Evolutionary conservation across 257 asterid species (phyloP), one percentile per base, ranked within the genome.

Genomic region (Primulina eburnea): DNA sequence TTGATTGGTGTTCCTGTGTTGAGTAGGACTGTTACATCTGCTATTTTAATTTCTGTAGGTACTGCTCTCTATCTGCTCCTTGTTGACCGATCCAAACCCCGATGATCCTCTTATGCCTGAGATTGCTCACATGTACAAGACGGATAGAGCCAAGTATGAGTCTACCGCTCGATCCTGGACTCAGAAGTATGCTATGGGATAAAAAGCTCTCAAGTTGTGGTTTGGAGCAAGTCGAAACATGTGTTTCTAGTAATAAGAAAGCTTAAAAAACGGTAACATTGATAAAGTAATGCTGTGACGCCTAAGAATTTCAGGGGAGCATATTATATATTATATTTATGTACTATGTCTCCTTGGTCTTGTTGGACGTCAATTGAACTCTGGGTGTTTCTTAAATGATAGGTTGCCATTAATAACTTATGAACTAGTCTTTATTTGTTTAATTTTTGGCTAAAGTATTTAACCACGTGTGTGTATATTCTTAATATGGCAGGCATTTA

Each of bases 71-170:
- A 83, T 89, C 34, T 87, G 94, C 82, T 89, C 96, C 8, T 75
- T 89, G 85, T 73, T 90, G 79, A 90, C 97, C 8, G 97, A 90
- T 71, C 97, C 97, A 70, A 90, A 90, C 29, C 91, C 95, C 2
- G 91, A 88, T 33, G 97, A 90, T 77, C 97, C 97, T 28, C 89
- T 90, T 28, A 95, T 88, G 62, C 95, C 95, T 2, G 95, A 90
- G 80, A 88, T 90, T 62, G 97, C 97, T 72, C 87, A 88, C 75
- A 79, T 71, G 77, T 90, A 90, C 87, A 90, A 85, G 89, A 85
- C 83, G 0, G 90, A 90, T 50, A 84, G 80, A 72, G 73, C 67
- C 57, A 86, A 88, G 86, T 90, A 90, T 9, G 97, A 88, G 82
- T 73, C 80, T 62, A 90, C 93, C 18, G 95, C 93, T 17, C 87